Conservation (phyloP, 129 eudicot genomes). For the Flaveria brownii region DNA sequence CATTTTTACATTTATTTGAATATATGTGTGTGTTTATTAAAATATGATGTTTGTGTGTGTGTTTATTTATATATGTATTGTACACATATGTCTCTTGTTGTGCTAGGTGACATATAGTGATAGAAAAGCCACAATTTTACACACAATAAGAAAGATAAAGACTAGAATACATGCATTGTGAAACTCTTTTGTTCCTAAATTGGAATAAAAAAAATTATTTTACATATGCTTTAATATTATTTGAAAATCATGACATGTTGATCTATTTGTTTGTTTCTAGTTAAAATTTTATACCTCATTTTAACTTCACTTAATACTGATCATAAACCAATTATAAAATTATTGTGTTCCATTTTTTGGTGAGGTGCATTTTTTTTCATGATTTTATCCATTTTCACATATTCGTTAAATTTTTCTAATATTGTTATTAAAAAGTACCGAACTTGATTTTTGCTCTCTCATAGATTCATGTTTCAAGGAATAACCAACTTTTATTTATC, state of each 20-base stretch:
- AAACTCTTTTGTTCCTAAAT: neutral
- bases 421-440: too few relatives aligned
- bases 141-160: neutral
- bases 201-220: neutral
- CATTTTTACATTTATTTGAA: too few relatives aligned
- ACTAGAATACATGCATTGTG: slow-evolving; percentile 5
- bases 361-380: neutral
- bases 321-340: neutral
- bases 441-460: too few relatives aligned
- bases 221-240: neutral
- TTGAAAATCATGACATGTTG: neutral
- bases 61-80: too few relatives aligned
- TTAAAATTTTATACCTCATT: neutral
- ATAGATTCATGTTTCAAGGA: too few relatives aligned
- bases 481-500: too few relatives aligned
- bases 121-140: too few relatives aligned
- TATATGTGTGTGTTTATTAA: too few relatives aligned
- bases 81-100: too few relatives aligned
- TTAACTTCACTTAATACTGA: neutral
- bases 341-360: neutral
- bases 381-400: neutral
- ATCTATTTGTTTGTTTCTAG: neutral
- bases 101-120: too few relatives aligned
- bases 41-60: too few relatives aligned
- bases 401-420: neutral